phyloP scores from a whole-genome alignment of 768 basidiomycete species.

The Vararia minispora region DNA sequence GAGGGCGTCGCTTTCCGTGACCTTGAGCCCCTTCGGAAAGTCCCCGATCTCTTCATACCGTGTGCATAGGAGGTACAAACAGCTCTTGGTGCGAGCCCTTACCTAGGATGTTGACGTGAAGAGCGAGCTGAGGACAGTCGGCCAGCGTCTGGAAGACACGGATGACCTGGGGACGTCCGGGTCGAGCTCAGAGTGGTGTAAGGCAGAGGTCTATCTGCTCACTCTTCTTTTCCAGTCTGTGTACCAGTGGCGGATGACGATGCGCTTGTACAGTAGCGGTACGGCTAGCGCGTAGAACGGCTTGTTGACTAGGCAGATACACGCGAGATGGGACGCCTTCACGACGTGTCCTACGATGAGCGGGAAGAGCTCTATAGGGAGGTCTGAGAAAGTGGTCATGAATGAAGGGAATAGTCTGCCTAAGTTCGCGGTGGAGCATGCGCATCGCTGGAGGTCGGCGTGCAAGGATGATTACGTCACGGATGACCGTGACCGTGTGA shows the following conservation, averaged over 20 bases:
- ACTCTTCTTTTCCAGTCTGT: slow-evolving; percentile 54
- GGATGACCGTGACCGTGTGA: too few relatives aligned
- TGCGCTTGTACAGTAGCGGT: slow-evolving; percentile 42
- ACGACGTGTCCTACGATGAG: slow-evolving; percentile 38
- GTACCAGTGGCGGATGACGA: slow-evolving; percentile 64
- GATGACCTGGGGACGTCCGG: slow-evolving; percentile 34
- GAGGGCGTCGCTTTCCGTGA: slow-evolving; percentile 23
- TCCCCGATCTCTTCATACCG: slow-evolving; percentile 51
- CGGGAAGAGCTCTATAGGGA: slow-evolving; percentile 59
- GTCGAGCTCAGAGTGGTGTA: neutral
- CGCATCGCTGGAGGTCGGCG: too few relatives aligned
- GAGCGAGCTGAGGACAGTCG: slow-evolving; percentile 41
- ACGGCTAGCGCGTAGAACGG: slow-evolving; percentile 40
- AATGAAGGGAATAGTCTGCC: too few relatives aligned
- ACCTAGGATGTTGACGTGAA: slow-evolving; percentile 50
- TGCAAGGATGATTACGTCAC: too few relatives aligned
- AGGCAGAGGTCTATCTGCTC: neutral
- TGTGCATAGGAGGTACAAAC: neutral
- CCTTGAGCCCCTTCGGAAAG: slow-evolving; percentile 46
- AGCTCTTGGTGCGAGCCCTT: slow-evolving; percentile 14
- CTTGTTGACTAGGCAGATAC: slow-evolving; percentile 45
- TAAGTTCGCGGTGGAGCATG: too few relatives aligned
- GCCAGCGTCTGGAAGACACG: slow-evolving; percentile 54
- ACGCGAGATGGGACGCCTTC: slow-evolving; percentile 40
- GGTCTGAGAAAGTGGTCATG: slow-evolving; percentile 40